Evolutionary conservation across 2,329 filamentous ascomycete genomes (phyloP).

Genomic region (Phialophora macrospora): DNA sequence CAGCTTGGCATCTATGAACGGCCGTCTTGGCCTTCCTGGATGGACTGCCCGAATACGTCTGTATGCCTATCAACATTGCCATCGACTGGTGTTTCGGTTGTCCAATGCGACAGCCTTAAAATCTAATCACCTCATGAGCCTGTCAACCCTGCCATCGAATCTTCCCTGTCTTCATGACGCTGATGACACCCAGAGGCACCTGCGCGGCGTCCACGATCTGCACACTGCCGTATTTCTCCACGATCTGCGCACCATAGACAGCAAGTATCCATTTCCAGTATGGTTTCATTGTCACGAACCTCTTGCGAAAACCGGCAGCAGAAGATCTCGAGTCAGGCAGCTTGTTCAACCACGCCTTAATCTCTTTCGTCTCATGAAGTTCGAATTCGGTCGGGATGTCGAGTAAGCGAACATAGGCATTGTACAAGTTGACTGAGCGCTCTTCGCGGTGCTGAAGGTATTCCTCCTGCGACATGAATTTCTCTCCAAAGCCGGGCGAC

Average conservation of each 20-base stretch:
- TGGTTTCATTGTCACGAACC: conserved; percentile 46
- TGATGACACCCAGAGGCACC: conserved; percentile 51
- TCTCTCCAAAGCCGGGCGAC: conserved; percentile 23
- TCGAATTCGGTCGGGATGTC: conserved; percentile 43
- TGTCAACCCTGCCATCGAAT: conserved; percentile 50
- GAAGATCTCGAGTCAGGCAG: conserved; percentile 23
- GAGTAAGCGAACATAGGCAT: conserved; percentile 45
- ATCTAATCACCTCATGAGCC: background rate
- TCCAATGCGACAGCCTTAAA: background rate
- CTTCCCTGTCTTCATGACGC: conserved; percentile 49
- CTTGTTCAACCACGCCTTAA: conserved; percentile 35
- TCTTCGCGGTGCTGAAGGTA: conserved; percentile 46
- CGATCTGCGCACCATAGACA: conserved; percentile 49
- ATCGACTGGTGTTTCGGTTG: background rate
- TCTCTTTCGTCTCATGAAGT: conserved; percentile 41
- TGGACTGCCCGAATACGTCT: background rate
- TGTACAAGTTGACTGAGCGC: conserved; percentile 41
- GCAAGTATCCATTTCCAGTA: conserved; percentile 53
- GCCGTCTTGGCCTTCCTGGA: background rate
- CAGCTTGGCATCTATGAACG: background rate
- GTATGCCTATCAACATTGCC: background rate
- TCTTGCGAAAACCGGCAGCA: conserved; percentile 26
- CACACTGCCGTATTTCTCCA: conserved; percentile 48
- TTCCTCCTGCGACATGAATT: conserved; percentile 50
- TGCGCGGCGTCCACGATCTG: conserved; percentile 49